phyloP scores from a whole-genome alignment of 352 stramenopile genomes.

The Thraustotheca clavata region DNA sequence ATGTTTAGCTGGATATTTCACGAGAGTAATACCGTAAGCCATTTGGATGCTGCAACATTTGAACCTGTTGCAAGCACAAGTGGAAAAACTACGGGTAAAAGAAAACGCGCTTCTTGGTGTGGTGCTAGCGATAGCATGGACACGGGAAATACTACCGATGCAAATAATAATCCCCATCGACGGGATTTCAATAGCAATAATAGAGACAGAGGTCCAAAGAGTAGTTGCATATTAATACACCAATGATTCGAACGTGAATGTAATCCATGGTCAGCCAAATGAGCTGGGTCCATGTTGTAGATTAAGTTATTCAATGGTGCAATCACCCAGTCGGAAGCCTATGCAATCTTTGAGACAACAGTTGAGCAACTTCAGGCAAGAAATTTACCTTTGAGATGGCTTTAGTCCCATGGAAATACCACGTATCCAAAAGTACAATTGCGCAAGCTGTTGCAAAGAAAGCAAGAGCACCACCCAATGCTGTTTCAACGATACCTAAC shows the following conservation, averaged over 20 bases:
- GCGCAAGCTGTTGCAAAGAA: constrained; percentile 31
- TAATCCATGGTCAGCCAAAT: constrained; percentile 86
- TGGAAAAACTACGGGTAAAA: constrained; percentile 80
- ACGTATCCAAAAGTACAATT: constrained; percentile 45
- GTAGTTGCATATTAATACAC: constrained; percentile 87
- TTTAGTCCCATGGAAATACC: constrained; percentile 37
- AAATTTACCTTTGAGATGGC: not conserved
- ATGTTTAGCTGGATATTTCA: constrained; percentile 4
- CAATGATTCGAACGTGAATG: constrained; percentile 84
- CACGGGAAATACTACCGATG: constrained; percentile 61
- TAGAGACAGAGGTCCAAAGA: constrained; percentile 76
- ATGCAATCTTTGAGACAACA: not conserved
- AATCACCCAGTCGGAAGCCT: constrained; percentile 30
- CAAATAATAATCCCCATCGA: constrained; percentile 22
- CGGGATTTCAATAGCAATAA: not conserved
- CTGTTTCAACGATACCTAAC: constrained; percentile 23
- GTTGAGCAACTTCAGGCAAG: not conserved
- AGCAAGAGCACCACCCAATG: constrained; percentile 35
- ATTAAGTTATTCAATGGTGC: constrained; percentile 81
- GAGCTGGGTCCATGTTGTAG: constrained; percentile 88
- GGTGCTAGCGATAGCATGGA: constrained; percentile 83
- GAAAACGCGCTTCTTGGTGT: constrained; percentile 91
- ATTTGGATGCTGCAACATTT: not conserved
- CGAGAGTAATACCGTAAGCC: not conserved
- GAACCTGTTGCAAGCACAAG: constrained; percentile 51